Percentiles rank a stretch among this genome's conserved stretches.
Evolutionary conservation across 2,329 filamentous ascomycete genomes (phyloP).

Genomic region (Ascochyta koolunga): DNA sequence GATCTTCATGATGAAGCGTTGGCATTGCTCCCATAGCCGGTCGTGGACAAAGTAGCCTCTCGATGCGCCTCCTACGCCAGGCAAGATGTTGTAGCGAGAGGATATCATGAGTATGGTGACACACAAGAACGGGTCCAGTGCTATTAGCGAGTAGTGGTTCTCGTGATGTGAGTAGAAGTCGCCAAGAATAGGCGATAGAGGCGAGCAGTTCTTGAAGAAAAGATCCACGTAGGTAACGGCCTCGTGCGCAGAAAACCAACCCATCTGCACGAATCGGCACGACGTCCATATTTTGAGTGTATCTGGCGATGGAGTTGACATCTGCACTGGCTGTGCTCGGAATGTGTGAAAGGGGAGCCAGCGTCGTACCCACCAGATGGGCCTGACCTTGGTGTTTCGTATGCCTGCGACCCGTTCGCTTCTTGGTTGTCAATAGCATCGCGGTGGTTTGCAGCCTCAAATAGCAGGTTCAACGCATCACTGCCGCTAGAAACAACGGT

Average conservation of each 20-base stretch:
- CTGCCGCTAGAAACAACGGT: conserved; percentile 61
- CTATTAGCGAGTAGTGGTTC: conserved; percentile 57
- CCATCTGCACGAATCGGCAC: conserved; percentile 62
- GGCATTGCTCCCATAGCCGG: conserved; percentile 61
- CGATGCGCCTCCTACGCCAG: conserved; percentile 50
- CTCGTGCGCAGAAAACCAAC: conserved; percentile 62
- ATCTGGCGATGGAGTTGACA: conserved; percentile 47
- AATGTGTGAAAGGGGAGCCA: conserved; percentile 43
- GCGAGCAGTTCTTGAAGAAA: conserved; percentile 59
- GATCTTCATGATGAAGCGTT: conserved; percentile 59
- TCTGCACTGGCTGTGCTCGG: conserved; percentile 45
- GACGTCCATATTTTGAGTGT: conserved; percentile 56
- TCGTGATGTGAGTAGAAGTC: conserved; percentile 58
- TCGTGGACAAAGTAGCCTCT: conserved; percentile 61
- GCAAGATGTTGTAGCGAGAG: conserved; percentile 55
- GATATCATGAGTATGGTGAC: conserved; percentile 62
- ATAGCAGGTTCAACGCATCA: conserved; percentile 60
- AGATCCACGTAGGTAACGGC: conserved; percentile 60
- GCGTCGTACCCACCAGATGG: conserved; percentile 29
- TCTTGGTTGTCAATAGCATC: conserved; percentile 45
- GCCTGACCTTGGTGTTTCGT: conserved; percentile 45
- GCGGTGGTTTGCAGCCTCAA: conserved; percentile 55
- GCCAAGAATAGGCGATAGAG: conserved; percentile 58
- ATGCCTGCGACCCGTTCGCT: conserved; percentile 44
- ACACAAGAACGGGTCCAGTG: conserved; percentile 60